Evolutionary conservation across 228 moss, liverwort and hornwort species (phyloP).

Genomic region (Sphagnum fallax): DNA sequence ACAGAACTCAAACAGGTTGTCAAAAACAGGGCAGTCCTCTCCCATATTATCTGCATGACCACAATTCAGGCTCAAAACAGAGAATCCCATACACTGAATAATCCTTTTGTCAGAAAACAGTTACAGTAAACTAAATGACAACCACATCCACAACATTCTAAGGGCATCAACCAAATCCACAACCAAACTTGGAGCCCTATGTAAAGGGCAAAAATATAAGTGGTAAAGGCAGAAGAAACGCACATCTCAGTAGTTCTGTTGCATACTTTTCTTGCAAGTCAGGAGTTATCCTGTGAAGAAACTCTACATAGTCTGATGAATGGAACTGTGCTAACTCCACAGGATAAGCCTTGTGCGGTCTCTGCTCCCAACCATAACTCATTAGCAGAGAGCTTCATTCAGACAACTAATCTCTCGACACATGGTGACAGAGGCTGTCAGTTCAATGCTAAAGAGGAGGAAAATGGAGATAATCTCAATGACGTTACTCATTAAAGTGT

Average conservation of each 20-base stretch:
- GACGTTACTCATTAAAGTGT: too few relatives aligned
- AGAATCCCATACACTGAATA: too few relatives aligned
- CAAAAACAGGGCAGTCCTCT: slow-evolving; percentile 97
- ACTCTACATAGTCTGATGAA: slow-evolving; percentile 92
- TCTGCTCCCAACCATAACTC: slow-evolving; percentile 34
- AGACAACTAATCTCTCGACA: neutral
- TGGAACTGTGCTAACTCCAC: slow-evolving; percentile 97
- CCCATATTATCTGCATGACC: slow-evolving; percentile 90
- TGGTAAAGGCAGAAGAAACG: slow-evolving; percentile 8
- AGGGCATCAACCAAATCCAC: too few relatives aligned
- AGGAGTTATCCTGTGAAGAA: slow-evolving; percentile 80
- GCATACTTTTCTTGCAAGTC: slow-evolving; percentile 80
- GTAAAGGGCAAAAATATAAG: neutral
- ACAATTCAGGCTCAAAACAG: neutral
- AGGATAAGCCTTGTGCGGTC: slow-evolving; percentile 95
- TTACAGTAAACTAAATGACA: too few relatives aligned
- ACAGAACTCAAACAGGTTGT: slow-evolving; percentile 96
- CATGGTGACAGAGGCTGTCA: neutral
- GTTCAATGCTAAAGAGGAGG: neutral
- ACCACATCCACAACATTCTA: too few relatives aligned
- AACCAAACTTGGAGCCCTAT: neutral
- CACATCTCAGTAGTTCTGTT: slow-evolving; percentile 79
- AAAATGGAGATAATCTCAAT: neutral
- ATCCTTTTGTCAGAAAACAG: too few relatives aligned
- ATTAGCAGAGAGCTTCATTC: neutral